Base-by-base conservation (phyloP, 352 stramenopile genomes). In the Vaucheria bursata region DNA sequence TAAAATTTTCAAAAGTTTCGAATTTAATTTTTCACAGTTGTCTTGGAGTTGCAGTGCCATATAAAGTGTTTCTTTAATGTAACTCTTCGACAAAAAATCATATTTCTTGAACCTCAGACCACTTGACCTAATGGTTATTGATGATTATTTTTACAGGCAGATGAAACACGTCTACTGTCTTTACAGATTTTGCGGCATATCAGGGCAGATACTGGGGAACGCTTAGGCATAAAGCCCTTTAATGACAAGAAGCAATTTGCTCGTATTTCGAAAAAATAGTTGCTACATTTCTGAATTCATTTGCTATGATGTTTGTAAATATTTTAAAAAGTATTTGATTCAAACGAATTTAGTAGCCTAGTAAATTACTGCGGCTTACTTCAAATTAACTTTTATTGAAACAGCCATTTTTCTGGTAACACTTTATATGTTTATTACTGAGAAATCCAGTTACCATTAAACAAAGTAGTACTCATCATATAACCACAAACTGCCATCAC, bases 161-260 rank as follows among this genome's bases (percentile, higher is more conserved):
- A 68, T 7, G 53, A 68, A 34, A 68, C 53, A 34, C 53, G 53
- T 2, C 53, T 68, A 34, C 53, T 7, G 2, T 31, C 37, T 7
- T 2, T 68, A 2, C 53, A 68, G 53, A 31, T 68, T 31, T 31
- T 68, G 8, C 53, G 53, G 53, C 53, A 68, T 34, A 7, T 68
- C 53, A 2, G 53, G 53, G 53, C 53, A 31, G 53, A 37, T 18
- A 59, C 45, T 6, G 2, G 29, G 34, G 75, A 33, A 50, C n/a
- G 38, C 25, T 31, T 37, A 67, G 74, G 65, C 45, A n/a, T n/a
- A n/a, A 45, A n/a, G 33, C 34, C 70, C 33, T 59, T 78, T 70
- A 37, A 52, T 0, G 69, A 81, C 50, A 81, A 73, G 50, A 81
- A 81, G 29, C 29, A 66, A 12, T 81, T 81, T 49, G 73, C 74